Base-by-base conservation (phyloP, 2,329 filamentous ascomycete species). In the Fusarium scirpi region DNA sequence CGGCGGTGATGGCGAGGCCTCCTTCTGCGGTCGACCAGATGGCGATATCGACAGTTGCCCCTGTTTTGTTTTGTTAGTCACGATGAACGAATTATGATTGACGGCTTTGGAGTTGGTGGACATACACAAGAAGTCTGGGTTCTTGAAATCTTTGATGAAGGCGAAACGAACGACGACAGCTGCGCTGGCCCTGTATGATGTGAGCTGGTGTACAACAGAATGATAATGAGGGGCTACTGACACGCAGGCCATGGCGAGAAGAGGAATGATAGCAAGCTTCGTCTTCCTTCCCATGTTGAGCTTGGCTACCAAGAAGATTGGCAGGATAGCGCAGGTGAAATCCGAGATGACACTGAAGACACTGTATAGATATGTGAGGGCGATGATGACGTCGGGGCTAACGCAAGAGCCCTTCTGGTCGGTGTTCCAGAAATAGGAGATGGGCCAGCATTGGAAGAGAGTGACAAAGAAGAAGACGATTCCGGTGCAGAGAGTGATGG, bases 211-310 rank as follows among this genome's bases (percentile, higher is more conserved):
- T 38, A 38, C 32, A 22, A 12, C 38, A 15, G 22, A n/a, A 27
- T 12, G 8, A 47, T 15, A 6, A 49, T 16, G 10, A 56, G 20
- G 25, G 15, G 48, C 27, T 30, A 79, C 78, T 65, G 75, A 81
- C 83, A 85, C 73, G 70, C 87, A 87, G 29, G 87, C 90, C 79
- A 90, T 83, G 9, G 82, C 82, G 52, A 91, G 78, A 46, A 90
- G 82, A 8, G 81, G 80, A 12, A 84, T 83, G 24, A 90, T 78
- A 4, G 86, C 82, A 9, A 83, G 32, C 72, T 89, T 90, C 4
- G 83, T 85, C 58, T 80, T 82, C 10, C 67, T 71, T 47, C 83
- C 83, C 83, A 90, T 88, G 58, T 89, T 83, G 29, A 90, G 75
- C 27, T 83, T 82, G 79, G 82, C 85, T 2, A 90, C 81, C 6